phyloP scores from a whole-genome alignment of 768 basidiomycete genomes.

The Gautieria morchelliformis region DNA sequence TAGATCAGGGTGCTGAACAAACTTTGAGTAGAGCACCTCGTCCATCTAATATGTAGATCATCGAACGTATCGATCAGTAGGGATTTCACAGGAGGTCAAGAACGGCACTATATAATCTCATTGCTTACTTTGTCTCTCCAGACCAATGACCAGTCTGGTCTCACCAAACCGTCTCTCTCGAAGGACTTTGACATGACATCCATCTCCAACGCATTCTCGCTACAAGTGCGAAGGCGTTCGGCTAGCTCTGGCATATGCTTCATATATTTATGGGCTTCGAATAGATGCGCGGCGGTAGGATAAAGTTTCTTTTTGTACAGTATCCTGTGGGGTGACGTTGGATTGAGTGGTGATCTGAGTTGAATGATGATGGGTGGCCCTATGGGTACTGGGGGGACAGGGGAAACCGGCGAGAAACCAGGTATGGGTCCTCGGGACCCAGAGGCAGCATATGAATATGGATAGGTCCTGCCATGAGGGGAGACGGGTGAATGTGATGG shows the following conservation, averaged over 20 bases:
- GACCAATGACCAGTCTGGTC: conserved; percentile 46
- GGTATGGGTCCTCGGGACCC: conserved; percentile 11
- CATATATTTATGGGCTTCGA: conserved; percentile 65
- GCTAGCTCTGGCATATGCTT: conserved; percentile 41
- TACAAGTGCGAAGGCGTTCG: conserved; percentile 41
- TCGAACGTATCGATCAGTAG: neutral
- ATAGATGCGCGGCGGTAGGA: conserved; percentile 66
- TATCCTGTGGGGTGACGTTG: conserved; percentile 43
- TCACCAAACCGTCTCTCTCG: conserved; percentile 25
- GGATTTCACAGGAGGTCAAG: neutral
- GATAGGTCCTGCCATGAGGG: neutral
- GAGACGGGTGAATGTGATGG: neutral
- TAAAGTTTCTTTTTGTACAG: conserved; percentile 45
- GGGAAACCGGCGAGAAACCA: conserved; percentile 21
- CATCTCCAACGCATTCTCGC: conserved; percentile 31
- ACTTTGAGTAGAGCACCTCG: conserved; percentile 56
- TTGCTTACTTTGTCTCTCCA: conserved; percentile 41
- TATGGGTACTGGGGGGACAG: conserved; percentile 33
- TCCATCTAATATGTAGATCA: conserved; percentile 41
- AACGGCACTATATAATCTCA: neutral
- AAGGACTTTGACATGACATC: conserved; percentile 22
- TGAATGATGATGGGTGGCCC: conserved; percentile 17
- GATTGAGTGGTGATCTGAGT: conserved; percentile 49
- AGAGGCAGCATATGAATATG: neutral
- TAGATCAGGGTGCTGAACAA: conserved; percentile 58